Evolutionary conservation across 805 yeast genomes (phyloP).

Genomic region (Schizosaccharomyces osmophilus): DNA sequence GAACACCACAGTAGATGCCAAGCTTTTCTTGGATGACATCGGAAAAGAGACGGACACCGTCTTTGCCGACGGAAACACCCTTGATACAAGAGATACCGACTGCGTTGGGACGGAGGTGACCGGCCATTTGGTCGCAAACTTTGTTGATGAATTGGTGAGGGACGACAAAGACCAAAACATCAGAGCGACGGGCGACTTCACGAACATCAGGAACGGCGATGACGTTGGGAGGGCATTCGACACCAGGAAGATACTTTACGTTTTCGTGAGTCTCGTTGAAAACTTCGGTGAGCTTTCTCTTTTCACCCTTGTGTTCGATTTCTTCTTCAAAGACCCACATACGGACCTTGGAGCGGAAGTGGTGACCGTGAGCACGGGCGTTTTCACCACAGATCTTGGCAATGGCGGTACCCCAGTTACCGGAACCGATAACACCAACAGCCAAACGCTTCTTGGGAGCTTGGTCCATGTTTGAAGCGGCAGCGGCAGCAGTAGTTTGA

Average conservation of each 20-base stretch:
- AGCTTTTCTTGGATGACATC: constrained; percentile 55
- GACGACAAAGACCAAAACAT: constrained; percentile 73
- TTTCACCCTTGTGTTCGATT: constrained; percentile 30
- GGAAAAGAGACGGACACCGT: constrained; percentile 67
- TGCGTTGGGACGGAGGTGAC: constrained; percentile 22
- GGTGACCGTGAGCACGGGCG: constrained; percentile 39
- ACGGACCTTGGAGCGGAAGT: constrained; percentile 50
- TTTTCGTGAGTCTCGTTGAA: constrained; percentile 81
- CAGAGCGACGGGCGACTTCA: constrained; percentile 56
- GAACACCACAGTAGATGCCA: constrained; percentile 81
- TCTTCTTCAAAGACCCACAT: constrained; percentile 96
- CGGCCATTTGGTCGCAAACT: constrained; percentile 38
- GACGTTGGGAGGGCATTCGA: constrained; percentile 64
- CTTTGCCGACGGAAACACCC: constrained; percentile 70
- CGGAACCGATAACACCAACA: constrained; percentile 1
- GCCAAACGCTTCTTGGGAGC: not conserved
- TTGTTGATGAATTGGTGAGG: constrained; percentile 87
- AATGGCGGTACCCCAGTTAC: constrained; percentile 68
- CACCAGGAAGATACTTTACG: constrained; percentile 79
- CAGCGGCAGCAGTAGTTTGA: not conserved
- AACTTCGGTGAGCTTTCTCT: constrained; percentile 46
- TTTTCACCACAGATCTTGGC: constrained; percentile 90
- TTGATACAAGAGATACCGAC: constrained; percentile 89
- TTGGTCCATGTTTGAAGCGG: not conserved
- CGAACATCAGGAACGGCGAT: constrained; percentile 67